Percentiles rank a stretch among this genome's conserved stretches.
phyloP scores from a whole-genome alignment of 2,329 filamentous ascomycete genomes.

The Aspergillus phoenicis region DNA sequence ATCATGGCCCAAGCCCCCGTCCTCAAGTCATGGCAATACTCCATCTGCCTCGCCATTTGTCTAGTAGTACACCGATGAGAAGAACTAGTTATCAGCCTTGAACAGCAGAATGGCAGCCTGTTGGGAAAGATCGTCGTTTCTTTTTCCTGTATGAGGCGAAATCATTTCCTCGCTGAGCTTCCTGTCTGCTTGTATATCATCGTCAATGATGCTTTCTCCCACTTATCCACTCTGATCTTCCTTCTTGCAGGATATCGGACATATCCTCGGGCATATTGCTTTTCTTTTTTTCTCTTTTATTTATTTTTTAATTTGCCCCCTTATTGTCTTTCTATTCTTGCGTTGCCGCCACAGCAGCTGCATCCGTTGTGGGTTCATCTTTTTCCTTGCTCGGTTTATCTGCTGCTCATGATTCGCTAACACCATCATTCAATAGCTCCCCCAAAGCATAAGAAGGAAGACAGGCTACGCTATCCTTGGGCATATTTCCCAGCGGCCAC shows the following conservation, averaged over 20 bases:
- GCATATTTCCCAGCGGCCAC: neutral
- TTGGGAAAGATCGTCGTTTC: conserved; percentile 21
- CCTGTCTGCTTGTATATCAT: conserved; percentile 22
- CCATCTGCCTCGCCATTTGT: conserved; percentile 12
- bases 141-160: conserved; percentile 21
- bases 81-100: conserved; percentile 9
- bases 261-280: conserved; percentile 23
- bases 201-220: conserved; percentile 20
- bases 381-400: conserved; percentile 8
- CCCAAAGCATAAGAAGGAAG: conserved; percentile 13
- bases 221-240: conserved; percentile 13
- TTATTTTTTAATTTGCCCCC: neutral
- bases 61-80: conserved; percentile 11
- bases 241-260: conserved; percentile 25
- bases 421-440: neutral
- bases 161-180: conserved; percentile 22
- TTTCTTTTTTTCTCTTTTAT: conserved; percentile 10
- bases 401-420: conserved; percentile 5
- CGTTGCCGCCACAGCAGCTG: conserved; percentile 16
- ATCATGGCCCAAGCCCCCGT: conserved; percentile 16
- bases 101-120: neutral
- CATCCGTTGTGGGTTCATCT: conserved; percentile 11
- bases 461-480: conserved; percentile 5
- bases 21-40: conserved; percentile 14
- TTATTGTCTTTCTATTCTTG: conserved; percentile 19